phyloP scores from a whole-genome alignment of 2,329 filamentous ascomycete genomes.

The Dendryphion nanum region DNA sequence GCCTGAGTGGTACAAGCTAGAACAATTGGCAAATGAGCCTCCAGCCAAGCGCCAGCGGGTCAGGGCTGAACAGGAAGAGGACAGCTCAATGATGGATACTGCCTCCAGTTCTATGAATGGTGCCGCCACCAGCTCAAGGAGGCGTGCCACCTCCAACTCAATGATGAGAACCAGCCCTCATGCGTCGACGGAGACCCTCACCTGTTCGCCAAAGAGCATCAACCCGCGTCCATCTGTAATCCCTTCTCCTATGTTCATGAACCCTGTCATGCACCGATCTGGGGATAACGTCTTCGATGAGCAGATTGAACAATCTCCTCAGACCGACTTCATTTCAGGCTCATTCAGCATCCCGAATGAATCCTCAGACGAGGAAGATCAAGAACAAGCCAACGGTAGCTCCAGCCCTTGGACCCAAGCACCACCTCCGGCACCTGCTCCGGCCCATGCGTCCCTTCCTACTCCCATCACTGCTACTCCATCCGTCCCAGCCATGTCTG shows the following conservation, averaged over 20 bases:
- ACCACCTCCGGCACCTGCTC: slow-evolving; percentile 35
- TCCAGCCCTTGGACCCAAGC: slow-evolving; percentile 32
- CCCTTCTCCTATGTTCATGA: slow-evolving; percentile 33
- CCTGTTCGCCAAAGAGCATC: slow-evolving; percentile 21
- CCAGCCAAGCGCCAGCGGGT: slow-evolving; percentile 17
- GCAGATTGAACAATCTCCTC: too few relatives aligned
- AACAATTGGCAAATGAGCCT: slow-evolving; percentile 23
- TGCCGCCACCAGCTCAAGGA: background rate
- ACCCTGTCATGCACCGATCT: slow-evolving; percentile 11
- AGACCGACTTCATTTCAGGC: too few relatives aligned
- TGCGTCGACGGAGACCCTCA: slow-evolving; percentile 21
- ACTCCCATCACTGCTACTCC: slow-evolving; percentile 5
- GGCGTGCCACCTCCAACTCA: too few relatives aligned
- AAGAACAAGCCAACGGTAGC: slow-evolving; percentile 7
- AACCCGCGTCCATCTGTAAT: slow-evolving; percentile 29
- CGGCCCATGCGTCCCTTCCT: slow-evolving; percentile 33
- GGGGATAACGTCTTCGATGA: slow-evolving; percentile 30
- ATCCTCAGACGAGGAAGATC: slow-evolving; percentile 9
- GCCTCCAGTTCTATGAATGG: background rate
- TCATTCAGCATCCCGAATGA: background rate
- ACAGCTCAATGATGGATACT: too few relatives aligned
- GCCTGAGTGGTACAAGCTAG: slow-evolving; percentile 31
- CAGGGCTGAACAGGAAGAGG: background rate
- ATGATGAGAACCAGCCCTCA: background rate
- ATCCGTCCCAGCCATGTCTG: slow-evolving; percentile 4